Evolutionary conservation across 1,284 basidiomycete species (phyloP).

Genomic region (Meripilus lineatus): DNA sequence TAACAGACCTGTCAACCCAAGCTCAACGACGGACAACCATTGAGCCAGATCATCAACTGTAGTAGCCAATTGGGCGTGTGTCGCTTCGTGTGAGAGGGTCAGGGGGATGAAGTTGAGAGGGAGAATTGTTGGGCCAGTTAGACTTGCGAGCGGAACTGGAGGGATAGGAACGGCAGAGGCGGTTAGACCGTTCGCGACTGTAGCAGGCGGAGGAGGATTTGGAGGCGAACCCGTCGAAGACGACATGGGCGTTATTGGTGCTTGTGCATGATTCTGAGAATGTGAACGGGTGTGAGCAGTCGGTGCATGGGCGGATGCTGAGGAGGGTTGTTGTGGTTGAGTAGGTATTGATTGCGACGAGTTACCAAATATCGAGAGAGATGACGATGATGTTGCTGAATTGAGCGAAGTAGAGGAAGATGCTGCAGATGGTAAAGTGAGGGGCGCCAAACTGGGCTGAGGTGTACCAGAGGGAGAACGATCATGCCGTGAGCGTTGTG

Average conservation of each 20-base stretch:
- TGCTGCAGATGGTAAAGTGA: constrained; percentile 23
- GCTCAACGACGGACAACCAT: constrained; percentile 79
- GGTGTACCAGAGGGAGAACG: constrained; percentile 25
- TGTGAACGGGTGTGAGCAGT: constrained; percentile 20
- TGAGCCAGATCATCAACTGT: constrained; percentile 77
- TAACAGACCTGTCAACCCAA: constrained; percentile 63
- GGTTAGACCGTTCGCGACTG: too few relatives aligned
- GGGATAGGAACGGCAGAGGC: constrained; percentile 8
- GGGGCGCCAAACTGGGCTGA: constrained; percentile 14
- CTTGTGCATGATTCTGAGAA: constrained; percentile 19
- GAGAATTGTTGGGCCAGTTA: constrained; percentile 42
- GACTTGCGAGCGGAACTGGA: constrained; percentile 13
- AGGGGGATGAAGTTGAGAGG: constrained; percentile 70
- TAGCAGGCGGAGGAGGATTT: not conserved
- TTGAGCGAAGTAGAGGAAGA: constrained; percentile 26
- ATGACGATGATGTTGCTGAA: constrained; percentile 25
- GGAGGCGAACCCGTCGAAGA: not conserved
- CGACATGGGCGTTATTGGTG: constrained; percentile 10
- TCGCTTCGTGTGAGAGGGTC: constrained; percentile 53
- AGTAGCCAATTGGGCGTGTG: constrained; percentile 67
- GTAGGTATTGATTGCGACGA: too few relatives aligned
- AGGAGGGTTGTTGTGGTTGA: too few relatives aligned
- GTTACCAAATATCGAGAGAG: too few relatives aligned
- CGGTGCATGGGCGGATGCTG: constrained; percentile 18
- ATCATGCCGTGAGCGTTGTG: constrained; percentile 28